A percentile compares a stretch with the other conserved stretches of the same genome.
phyloP scores from a whole-genome alignment of 306 rosid genomes.

The Casuarina glauca region DNA sequence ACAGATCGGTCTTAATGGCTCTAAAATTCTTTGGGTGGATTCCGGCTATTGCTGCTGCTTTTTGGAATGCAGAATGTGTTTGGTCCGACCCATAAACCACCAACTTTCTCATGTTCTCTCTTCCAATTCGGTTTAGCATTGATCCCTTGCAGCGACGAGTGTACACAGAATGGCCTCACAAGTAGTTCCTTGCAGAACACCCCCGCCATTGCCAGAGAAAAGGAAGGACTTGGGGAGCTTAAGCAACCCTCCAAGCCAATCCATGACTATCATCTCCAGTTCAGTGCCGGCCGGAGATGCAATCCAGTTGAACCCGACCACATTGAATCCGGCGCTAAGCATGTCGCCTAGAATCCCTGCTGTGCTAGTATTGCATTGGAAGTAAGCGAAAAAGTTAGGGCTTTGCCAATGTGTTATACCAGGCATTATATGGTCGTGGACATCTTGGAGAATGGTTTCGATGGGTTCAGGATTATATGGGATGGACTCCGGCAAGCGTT shows the following conservation, averaged over 20 bases:
- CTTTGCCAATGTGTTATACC: constrained; percentile 49
- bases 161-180: constrained; percentile 46
- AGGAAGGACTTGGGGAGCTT: constrained; percentile 36
- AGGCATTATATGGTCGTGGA: constrained; percentile 31
- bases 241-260: constrained; percentile 48
- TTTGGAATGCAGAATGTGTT: constrained; percentile 36
- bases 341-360: constrained; percentile 39
- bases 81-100: constrained; percentile 49
- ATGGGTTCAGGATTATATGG: constrained; percentile 35
- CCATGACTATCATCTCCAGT: constrained; percentile 40
- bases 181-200: constrained; percentile 43
- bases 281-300: constrained; percentile 52
- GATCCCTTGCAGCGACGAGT: constrained; percentile 41
- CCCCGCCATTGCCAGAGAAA: constrained; percentile 39
- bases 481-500: constrained; percentile 23
- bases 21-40: constrained; percentile 21
- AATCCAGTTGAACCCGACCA: constrained; percentile 42
- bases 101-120: constrained; percentile 18
- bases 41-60: constrained; percentile 39
- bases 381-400: constrained; percentile 38
- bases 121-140: constrained; percentile 17
- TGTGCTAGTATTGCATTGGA: constrained; percentile 16
- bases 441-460: constrained; percentile 39
- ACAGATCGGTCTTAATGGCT: constrained; percentile 23
- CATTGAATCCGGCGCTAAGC: constrained; percentile 38